These are phyloP conservation scores for Teratosphaeria epicoccoides DNA, from an alignment of 2,329 filamentous ascomycete species.

Conservation along the genomic window DNA sequence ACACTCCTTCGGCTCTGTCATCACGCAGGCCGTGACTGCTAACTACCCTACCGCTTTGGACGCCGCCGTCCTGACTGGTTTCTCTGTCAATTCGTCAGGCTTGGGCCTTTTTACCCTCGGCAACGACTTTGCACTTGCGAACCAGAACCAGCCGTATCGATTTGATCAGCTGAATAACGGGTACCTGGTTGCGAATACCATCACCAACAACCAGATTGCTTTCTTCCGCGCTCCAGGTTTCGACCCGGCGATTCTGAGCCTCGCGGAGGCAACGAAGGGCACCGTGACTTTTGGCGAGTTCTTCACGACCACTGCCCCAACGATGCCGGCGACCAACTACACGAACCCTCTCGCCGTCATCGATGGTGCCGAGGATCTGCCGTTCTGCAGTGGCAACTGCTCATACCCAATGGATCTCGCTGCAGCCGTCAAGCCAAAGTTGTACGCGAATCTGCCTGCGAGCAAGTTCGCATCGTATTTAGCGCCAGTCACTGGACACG, in stretches of 20 bases:
- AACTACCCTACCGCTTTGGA: conserved; percentile 26
- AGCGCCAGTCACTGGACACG: conserved; percentile 20
- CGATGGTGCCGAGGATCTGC: conserved; percentile 21
- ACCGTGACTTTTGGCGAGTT: conserved; percentile 24
- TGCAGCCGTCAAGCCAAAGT: conserved; percentile 8
- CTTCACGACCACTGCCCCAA: conserved; percentile 14
- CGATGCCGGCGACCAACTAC: conserved; percentile 12
- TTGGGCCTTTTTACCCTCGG: conserved; percentile 15
- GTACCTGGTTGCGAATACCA: conserved; percentile 19
- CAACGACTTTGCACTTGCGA: conserved; percentile 22
- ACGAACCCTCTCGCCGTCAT: conserved; percentile 22
- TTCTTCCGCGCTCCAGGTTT: conserved; percentile 24
- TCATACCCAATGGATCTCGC: conserved; percentile 17
- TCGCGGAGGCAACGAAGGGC: conserved; percentile 20
- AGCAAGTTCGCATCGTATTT: conserved; percentile 16
- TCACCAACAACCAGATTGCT: conserved; percentile 19
- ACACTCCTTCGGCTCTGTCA: conserved; percentile 30
- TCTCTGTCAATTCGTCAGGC: conserved; percentile 18
- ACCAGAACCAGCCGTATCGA: conserved; percentile 18
- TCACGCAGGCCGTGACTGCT: conserved; percentile 25
- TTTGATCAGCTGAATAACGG: conserved; percentile 20
- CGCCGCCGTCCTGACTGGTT: conserved; percentile 30
- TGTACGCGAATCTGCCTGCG: conserved; percentile 14
- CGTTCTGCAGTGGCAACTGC: conserved; percentile 25
- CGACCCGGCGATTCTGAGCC: conserved; percentile 17